Evolutionary conservation across 768 basidiomycete species (phyloP).

Genomic region (Antrodiella citrinella): DNA sequence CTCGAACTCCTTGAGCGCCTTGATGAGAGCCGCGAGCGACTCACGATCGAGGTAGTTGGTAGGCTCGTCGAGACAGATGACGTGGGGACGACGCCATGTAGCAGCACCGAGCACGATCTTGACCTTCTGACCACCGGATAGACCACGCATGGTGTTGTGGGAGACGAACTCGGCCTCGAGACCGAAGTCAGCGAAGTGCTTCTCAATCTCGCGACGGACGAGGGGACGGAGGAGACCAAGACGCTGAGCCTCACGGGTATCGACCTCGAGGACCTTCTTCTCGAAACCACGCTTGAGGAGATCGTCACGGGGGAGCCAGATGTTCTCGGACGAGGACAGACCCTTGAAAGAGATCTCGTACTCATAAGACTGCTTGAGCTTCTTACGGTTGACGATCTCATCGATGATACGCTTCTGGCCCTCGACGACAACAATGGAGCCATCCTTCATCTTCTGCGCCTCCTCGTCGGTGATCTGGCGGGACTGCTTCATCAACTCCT

Average conservation of each 20-base stretch:
- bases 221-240: constrained; percentile 92
- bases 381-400: constrained; percentile 86
- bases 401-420: constrained; percentile 94
- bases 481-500: constrained; percentile 90
- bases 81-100: constrained; percentile 97
- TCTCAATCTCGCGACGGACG: constrained; percentile 97
- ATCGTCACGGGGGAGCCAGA: constrained; percentile 95
- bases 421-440: constrained; percentile 75
- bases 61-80: constrained; percentile 96
- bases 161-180: constrained; percentile 98
- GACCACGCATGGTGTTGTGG: constrained; percentile 98
- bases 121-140: constrained; percentile 98
- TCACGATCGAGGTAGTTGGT: constrained; percentile 99
- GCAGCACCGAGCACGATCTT: constrained; percentile 98
- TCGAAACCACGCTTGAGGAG: constrained; percentile 97
- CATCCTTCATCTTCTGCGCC: constrained; percentile 94
- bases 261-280: constrained; percentile 98
- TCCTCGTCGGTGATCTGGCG: constrained; percentile 86
- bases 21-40: constrained; percentile 97
- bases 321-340: constrained; percentile 93
- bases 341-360: constrained; percentile 96
- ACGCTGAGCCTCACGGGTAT: constrained; percentile 95
- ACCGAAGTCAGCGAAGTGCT: constrained; percentile 98
- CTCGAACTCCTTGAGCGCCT: constrained; percentile 95
- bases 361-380: constrained; percentile 99